These are phyloP conservation scores for Coemansia sp. DNA, from an alignment of 192 early-diverging fungal genomes.

Conservation along the genomic window DNA sequence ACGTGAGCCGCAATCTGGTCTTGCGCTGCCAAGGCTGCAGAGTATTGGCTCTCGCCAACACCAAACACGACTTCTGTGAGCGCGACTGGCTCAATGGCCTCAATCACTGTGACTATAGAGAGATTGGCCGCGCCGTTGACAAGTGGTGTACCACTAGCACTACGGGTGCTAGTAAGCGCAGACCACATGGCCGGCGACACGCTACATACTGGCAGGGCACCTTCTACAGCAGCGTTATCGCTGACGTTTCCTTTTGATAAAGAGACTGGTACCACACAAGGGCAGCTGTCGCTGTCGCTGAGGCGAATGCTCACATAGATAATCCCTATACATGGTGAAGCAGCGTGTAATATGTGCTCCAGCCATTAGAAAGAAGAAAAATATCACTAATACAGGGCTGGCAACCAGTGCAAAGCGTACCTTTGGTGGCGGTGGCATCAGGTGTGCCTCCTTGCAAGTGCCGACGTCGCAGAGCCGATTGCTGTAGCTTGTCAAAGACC, in stretches of 20 bases:
- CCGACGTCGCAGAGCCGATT: constrained; percentile 15
- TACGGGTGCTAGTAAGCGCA: constrained; percentile 7
- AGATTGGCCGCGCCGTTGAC: neutral
- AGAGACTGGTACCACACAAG: constrained; percentile 9
- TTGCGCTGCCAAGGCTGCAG: constrained; percentile 18
- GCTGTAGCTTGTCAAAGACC: constrained; percentile 11
- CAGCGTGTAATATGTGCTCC: neutral
- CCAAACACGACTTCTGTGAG: constrained; percentile 46
- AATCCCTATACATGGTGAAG: neutral
- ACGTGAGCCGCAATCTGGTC: constrained; percentile 21
- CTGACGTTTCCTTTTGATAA: neutral
- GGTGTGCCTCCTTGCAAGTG: neutral
- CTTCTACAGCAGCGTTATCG: neutral
- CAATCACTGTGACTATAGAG: constrained; percentile 12
- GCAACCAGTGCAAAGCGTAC: neutral
- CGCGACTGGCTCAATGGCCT: constrained; percentile 24
- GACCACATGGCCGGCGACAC: constrained; percentile 9
- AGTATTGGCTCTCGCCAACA: constrained; percentile 29
- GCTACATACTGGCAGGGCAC: constrained; percentile 9
- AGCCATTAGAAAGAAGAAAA: neutral
- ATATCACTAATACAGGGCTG: neutral
- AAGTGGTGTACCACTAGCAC: neutral
- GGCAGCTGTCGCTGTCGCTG: neutral
- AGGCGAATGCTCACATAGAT: constrained; percentile 13
- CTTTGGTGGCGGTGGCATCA: neutral